A percentile compares a stretch with the other conserved stretches of the same genome.
These are phyloP conservation scores for Neobulgaria alba DNA, from an alignment of 2,329 filamentous ascomycete species.

Conservation along the genomic window DNA sequence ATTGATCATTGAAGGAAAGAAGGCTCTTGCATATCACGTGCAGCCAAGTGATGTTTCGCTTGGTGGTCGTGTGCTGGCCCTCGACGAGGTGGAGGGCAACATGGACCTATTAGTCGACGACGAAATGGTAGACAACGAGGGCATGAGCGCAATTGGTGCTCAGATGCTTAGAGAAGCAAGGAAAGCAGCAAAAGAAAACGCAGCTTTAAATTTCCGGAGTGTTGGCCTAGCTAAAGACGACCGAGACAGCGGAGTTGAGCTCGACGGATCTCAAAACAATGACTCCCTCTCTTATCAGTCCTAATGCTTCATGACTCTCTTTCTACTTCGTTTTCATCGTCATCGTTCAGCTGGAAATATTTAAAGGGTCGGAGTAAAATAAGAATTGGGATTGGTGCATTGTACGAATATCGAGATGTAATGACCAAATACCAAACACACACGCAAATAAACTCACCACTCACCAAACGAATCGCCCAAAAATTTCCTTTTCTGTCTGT, in stretches of 20 bases:
- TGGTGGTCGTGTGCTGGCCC: conserved; percentile 67
- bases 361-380: no score
- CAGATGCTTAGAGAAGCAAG: conserved; percentile 23
- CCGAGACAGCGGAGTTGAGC: conserved; percentile 24
- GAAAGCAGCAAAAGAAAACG: conserved; percentile 17
- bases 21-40: conserved; percentile 77
- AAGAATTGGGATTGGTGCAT: no score
- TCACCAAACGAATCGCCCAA: no score
- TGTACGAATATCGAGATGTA: no score
- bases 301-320: no score
- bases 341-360: no score
- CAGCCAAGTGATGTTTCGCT: conserved; percentile 70
- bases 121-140: conserved; percentile 21
- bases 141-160: conserved; percentile 23
- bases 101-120: conserved; percentile 11
- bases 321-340: no score
- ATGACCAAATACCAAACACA: no score
- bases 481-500: no score
- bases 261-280: conserved; percentile 14
- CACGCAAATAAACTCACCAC: no score
- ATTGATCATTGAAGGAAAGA: conserved; percentile 80
- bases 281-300: not conserved
- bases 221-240: conserved; percentile 19
- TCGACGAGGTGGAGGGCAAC: conserved; percentile 50
- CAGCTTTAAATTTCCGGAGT: conserved; percentile 19